Percentiles rank a stretch among this genome's conserved stretches.
phyloP scores from a whole-genome alignment of 2,329 filamentous ascomycete species.

The Ophidiomyces ophidiicola region DNA sequence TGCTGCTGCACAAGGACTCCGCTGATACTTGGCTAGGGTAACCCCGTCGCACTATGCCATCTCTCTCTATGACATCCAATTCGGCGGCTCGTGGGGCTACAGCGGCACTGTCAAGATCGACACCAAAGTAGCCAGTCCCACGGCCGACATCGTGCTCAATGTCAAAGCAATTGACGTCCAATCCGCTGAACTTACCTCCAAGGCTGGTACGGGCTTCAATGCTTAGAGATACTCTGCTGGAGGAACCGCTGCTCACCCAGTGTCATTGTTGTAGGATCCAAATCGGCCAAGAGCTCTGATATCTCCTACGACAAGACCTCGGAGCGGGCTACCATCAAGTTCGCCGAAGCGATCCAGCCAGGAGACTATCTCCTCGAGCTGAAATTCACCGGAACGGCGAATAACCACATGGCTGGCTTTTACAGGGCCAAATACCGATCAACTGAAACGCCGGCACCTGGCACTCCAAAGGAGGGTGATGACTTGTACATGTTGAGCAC shows the following conservation, averaged over 20 bases:
- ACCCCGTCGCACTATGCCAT: slow-evolving; percentile 80
- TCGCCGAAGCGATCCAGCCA: slow-evolving; percentile 57
- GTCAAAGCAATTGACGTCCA: slow-evolving; percentile 69
- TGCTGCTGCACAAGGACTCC: background rate
- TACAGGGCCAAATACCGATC: slow-evolving; percentile 93
- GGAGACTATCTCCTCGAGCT: slow-evolving; percentile 58
- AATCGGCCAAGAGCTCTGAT: slow-evolving; percentile 42
- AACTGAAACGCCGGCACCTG: slow-evolving; percentile 54
- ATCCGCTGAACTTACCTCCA: slow-evolving; percentile 35
- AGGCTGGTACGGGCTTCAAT: slow-evolving; percentile 22
- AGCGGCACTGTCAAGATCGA: slow-evolving; percentile 75
- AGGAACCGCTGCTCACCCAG: slow-evolving; percentile 2
- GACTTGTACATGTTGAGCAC: slow-evolving; percentile 74
- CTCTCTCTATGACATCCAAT: slow-evolving; percentile 66
- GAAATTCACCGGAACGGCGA: slow-evolving; percentile 68
- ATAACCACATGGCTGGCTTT: slow-evolving; percentile 86
- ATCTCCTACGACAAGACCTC: slow-evolving; percentile 72
- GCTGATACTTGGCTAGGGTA: slow-evolving; percentile 39
- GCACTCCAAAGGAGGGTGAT: slow-evolving; percentile 60
- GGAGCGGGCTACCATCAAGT: slow-evolving; percentile 69
- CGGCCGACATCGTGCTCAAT: slow-evolving; percentile 72
- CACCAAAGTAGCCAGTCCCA: slow-evolving; percentile 56
- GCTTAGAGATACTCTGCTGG: background rate
- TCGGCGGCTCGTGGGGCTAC: slow-evolving; percentile 62
- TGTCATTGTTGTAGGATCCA: slow-evolving; percentile 8